Evolutionary conservation across 2,329 filamentous ascomycete species (phyloP), one percentile per base, ranked within the genome.

Genomic region (Septoria petroselini): DNA sequence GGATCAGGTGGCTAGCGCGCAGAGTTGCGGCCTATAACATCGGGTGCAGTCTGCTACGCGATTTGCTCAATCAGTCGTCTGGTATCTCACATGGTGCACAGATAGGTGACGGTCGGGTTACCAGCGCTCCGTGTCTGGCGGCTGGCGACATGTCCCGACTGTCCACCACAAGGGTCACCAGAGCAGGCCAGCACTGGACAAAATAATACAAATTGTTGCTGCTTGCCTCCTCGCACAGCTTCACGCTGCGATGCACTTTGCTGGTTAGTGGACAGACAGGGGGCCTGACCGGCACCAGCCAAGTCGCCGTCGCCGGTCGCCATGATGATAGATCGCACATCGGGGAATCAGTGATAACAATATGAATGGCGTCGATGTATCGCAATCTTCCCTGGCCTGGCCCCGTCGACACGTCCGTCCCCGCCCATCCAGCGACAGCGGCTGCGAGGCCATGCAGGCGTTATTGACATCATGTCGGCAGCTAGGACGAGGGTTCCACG

Each of bases 391-490:
- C 34, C 34, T 38, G 34, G 15, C 17, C 21, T 15, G 34, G 18
- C 7, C 15, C 18, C 4, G 14, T 18, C 34, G 7, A 9, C 34
- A 38, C 9, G 21, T 38, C 15, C 15, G 8, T 18, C 6, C 8
- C 18, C n/a, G n/a, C n/a, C n/a, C n/a, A n/a, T n/a, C n/a, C 34
- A 17, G 34, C 34, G 11, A 17, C 14, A 5, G 14, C 34, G 17
- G 14, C 15, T 17, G 17, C 7, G 15, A 17, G 15, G 14, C 18
- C 34, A 18, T 18, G 17, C 34, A 18, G 34, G 34, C 11, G 17
- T 38, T 21, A 12, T 38, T 38, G 34, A 38, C 34, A 38, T 38
- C 17, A 38, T 18, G 34, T 17, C 34, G 34, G 34, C 34, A 37
- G 8, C 11, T 7, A 6, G 17, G 34, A 17, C 34, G 34, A 11